Base-by-base conservation (phyloP, 495 filamentous ascomycete species). In the Daldinia childiae region DNA sequence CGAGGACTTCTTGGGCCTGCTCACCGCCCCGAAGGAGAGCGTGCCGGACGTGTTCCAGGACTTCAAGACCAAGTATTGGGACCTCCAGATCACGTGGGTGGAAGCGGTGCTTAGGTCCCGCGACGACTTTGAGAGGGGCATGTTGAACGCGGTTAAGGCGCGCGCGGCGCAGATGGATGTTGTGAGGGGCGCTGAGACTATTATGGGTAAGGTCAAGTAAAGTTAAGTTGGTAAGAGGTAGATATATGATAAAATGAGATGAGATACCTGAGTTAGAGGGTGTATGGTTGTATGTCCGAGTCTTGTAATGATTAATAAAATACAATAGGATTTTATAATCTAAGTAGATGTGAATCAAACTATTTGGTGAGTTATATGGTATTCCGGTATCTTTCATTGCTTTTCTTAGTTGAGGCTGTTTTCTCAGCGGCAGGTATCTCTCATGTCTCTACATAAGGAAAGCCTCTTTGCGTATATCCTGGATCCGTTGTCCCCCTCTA, bases 61-160 rank as follows among this genome's bases (percentile, higher is more conserved):
- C 15, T 93, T 98, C 80, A 97, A 97, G 83, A 78, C 82, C 34
- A 85, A 89, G 64, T 97, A 97, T 77, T 98, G 94, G 95, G 95
- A 99, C 80, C 83, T 97, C 75, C 93, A 95, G 80, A 88, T 97
- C 58, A 90, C 89, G 29, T 99, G 95, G 95, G 94, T 98, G n/a
- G 95, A 99, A 83, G 89, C 91, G 19, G 95, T 97, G 66, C 77
- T 99, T 62, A 85, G 93, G 79, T 82, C 89, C 3, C 82, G 95
- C 64, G 95, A 99, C 80, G 95, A 99, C 79, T 97, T 97, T 80
- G 95, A 97, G 75, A 85, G 94, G 69, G 88, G 87, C 65, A 93
- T 97, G 92, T 79, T 98, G 65, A 94, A 92, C 76, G 85, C 87
- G 19, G 89, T 98, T 32, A 98, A 97, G 84, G 89, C 91, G 5